Evolutionary conservation across 1,284 basidiomycete species (phyloP).

Genomic region (Gymnopus androsaceus): DNA sequence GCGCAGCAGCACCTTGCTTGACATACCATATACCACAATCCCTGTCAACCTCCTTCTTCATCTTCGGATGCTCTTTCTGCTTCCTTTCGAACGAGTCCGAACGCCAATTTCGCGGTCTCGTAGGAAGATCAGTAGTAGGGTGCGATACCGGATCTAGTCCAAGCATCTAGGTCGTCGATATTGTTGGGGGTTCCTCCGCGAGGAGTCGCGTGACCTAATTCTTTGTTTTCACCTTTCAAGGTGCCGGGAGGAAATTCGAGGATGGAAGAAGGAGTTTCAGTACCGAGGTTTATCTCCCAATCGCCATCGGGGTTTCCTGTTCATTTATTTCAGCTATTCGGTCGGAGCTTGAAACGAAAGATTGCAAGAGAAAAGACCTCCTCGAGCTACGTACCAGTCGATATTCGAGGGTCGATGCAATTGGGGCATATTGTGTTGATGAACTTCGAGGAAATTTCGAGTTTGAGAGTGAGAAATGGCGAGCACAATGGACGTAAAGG

Average conservation of each 20-base stretch:
- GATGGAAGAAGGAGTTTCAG: background rate
- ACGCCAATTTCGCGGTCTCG: conserved; percentile 8
- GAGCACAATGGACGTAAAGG: too few species aligned
- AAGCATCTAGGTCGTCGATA: background rate
- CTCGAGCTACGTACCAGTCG: too few species aligned
- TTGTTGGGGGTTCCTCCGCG: background rate
- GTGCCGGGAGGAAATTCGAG: background rate
- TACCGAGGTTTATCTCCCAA: conserved; percentile 7
- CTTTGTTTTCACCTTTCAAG: too few species aligned
- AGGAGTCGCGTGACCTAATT: background rate
- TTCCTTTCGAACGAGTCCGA: conserved; percentile 1
- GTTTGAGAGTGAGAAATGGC: too few species aligned
- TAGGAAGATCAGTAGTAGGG: conserved; percentile 1
- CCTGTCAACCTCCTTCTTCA: conserved; percentile 4
- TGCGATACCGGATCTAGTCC: conserved; percentile 10
- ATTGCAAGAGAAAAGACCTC: too few species aligned
- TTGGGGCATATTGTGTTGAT: too few species aligned
- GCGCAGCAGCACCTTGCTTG: background rate
- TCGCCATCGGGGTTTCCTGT: conserved; percentile 6
- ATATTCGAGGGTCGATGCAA: too few species aligned
- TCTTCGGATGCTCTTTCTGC: background rate
- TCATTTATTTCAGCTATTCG: too few species aligned
- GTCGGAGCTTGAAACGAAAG: too few species aligned
- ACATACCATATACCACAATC: conserved; percentile 10
- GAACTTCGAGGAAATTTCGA: too few species aligned